Percentiles rank a stretch among this genome's conserved stretches.
phyloP scores from a whole-genome alignment of 2,329 filamentous ascomycete genomes.

The Chaetomiaceae sp. region DNA sequence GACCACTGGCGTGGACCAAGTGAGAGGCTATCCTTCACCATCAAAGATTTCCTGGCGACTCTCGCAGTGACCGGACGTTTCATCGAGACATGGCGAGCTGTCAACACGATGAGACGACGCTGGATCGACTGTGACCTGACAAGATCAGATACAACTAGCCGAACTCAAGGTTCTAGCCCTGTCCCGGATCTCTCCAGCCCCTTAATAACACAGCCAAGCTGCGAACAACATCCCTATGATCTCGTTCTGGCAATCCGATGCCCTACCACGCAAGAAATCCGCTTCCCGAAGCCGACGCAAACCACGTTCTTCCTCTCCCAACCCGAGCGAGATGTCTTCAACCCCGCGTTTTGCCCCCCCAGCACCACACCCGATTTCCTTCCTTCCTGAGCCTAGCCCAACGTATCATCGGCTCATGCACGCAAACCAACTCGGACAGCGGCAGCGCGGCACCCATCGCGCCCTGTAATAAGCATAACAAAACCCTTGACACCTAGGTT shows the following conservation, averaged over 20 bases:
- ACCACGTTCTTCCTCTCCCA: not conserved
- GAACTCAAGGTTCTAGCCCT: too few species aligned
- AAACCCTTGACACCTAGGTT: not conserved
- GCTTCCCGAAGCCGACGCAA: slow-evolving; percentile 15
- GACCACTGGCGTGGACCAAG: too few species aligned
- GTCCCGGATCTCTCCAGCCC: too few species aligned
- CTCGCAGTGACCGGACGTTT: too few species aligned
- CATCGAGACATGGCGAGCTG: not conserved
- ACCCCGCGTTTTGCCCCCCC: slow-evolving; percentile 8
- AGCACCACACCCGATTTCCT: slow-evolving; percentile 16
- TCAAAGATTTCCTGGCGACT: too few species aligned
- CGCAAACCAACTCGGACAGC: not conserved
- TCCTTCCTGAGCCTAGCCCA: slow-evolving; percentile 23
- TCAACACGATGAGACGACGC: not conserved
- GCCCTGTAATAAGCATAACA: too few species aligned
- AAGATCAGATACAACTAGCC: too few species aligned
- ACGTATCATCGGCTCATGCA: slow-evolving; percentile 19
- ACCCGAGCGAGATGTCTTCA: not conserved
- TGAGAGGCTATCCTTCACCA: too few species aligned
- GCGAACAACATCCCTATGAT: too few species aligned
- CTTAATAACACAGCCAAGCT: too few species aligned
- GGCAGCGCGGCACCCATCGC: not conserved
- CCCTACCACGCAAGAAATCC: not conserved
- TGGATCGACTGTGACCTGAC: not conserved
- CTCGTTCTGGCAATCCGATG: too few species aligned